These are phyloP conservation scores for Cymbopogon flexuosus DNA, from an alignment of 202 grass and related monocot genomes.

Conservation along the genomic window DNA sequence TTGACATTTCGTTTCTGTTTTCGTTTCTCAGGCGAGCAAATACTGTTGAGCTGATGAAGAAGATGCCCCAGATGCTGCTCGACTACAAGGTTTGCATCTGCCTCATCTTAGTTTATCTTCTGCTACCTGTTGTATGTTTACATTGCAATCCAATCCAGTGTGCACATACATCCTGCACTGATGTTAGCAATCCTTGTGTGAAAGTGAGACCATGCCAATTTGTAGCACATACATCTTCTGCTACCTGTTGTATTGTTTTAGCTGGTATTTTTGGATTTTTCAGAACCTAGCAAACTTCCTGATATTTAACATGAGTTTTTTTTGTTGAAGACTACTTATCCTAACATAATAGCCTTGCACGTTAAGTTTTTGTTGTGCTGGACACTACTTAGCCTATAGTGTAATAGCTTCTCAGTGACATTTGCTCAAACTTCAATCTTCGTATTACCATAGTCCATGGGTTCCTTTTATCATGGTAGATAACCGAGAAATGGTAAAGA, in stretches of 20 bases:
- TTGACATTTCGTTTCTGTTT: background rate
- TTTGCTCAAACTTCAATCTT: background rate
- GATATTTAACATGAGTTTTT: no score
- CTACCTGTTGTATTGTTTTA: no score
- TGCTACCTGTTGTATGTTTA: background rate
- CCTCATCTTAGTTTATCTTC: background rate
- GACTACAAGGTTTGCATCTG: constrained; percentile 72
- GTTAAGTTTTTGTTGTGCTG: no score
- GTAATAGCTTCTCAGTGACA: background rate
- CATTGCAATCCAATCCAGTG: background rate
- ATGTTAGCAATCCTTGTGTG: no score
- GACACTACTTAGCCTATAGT: no score
- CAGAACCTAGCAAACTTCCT: no score
- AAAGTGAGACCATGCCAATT: no score
- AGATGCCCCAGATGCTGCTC: constrained; percentile 92
- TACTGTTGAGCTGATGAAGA: constrained; percentile 91
- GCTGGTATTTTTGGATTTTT: no score
- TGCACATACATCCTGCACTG: no score
- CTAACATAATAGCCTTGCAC: no score
- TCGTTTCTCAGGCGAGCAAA: constrained; percentile 56
- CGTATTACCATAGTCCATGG: background rate
- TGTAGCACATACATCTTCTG: no score
- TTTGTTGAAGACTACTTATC: no score
- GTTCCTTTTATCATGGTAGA: background rate
- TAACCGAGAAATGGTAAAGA: background rate